These are phyloP conservation scores for Calocera viscosa DNA, from an alignment of 768 basidiomycete species.

Conservation along the genomic window DNA sequence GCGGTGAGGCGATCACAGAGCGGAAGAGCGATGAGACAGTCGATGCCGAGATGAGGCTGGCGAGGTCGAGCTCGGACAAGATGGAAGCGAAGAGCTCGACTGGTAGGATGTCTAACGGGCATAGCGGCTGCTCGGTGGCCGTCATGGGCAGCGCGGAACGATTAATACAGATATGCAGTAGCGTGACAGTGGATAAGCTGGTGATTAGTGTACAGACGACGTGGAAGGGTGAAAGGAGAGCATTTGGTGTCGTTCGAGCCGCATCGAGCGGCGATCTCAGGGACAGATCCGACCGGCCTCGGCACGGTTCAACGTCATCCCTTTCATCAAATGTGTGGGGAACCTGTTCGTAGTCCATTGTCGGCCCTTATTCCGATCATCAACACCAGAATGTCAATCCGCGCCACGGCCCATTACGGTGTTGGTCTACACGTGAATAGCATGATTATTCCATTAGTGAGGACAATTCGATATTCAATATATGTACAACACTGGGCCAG, in stretches of 20 bases:
- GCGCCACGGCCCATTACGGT: no score
- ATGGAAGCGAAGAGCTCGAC: slow-evolving; percentile 67
- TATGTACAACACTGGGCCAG: neutral
- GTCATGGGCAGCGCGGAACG: neutral
- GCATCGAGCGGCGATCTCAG: neutral
- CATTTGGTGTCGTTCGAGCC: neutral
- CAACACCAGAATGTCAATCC: no score
- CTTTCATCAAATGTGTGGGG: neutral
- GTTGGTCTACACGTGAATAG: neutral
- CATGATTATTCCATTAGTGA: neutral
- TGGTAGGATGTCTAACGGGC: slow-evolving; percentile 35
- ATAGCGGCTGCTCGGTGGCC: slow-evolving; percentile 11
- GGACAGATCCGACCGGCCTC: neutral
- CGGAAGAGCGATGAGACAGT: slow-evolving; percentile 49
- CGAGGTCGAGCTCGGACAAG: slow-evolving; percentile 53
- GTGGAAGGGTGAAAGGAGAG: no score
- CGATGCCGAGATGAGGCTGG: slow-evolving; percentile 45
- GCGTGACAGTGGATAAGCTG: no score
- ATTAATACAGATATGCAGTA: neutral
- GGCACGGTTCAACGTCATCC: neutral
- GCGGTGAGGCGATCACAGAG: slow-evolving; percentile 36
- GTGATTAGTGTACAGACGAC: neutral
- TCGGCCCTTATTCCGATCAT: no score
- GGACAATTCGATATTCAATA: neutral
- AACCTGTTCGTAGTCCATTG: neutral